phyloP scores from a whole-genome alignment of 768 basidiomycete genomes.

The Steccherinum ochraceum region DNA sequence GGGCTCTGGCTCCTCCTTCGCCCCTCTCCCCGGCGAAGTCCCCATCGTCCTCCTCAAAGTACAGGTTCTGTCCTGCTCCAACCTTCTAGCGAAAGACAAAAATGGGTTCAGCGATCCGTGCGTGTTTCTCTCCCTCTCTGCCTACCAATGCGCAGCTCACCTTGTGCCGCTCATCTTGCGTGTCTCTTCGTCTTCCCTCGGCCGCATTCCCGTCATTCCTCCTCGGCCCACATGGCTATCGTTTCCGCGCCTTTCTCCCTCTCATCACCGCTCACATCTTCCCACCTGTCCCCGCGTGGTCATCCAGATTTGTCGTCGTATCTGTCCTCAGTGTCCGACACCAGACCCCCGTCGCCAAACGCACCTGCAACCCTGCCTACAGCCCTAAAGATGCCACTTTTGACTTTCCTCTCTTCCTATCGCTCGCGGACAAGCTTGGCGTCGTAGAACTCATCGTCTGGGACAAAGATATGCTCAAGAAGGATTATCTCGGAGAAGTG shows the following conservation, averaged over 20 bases:
- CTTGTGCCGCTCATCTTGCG: neutral
- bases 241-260: neutral
- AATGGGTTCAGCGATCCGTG: constrained; percentile 75
- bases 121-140: constrained; percentile 23
- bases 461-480: constrained; percentile 87
- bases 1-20: constrained; percentile 30
- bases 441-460: constrained; percentile 83
- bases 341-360: constrained; percentile 73
- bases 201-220: no score
- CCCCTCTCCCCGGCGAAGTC: constrained; percentile 52
- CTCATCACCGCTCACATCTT: constrained; percentile 1
- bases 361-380: constrained; percentile 63
- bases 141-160: constrained; percentile 1
- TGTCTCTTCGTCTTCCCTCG: neutral
- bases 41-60: constrained; percentile 64
- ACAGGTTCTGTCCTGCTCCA: constrained; percentile 59
- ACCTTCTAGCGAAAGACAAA: constrained; percentile 57
- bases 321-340: constrained; percentile 52
- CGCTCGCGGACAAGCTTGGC: constrained; percentile 64
- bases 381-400: constrained; percentile 72
- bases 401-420: constrained; percentile 81
- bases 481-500: constrained; percentile 92
- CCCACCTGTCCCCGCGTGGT: neutral
- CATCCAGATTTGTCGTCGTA: constrained; percentile 60
- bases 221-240: no score